Percentiles rank a stretch among this genome's conserved stretches.
Evolutionary conservation across 1,139 yeast species (phyloP).

Genomic region (Kodamaea anthophila): DNA sequence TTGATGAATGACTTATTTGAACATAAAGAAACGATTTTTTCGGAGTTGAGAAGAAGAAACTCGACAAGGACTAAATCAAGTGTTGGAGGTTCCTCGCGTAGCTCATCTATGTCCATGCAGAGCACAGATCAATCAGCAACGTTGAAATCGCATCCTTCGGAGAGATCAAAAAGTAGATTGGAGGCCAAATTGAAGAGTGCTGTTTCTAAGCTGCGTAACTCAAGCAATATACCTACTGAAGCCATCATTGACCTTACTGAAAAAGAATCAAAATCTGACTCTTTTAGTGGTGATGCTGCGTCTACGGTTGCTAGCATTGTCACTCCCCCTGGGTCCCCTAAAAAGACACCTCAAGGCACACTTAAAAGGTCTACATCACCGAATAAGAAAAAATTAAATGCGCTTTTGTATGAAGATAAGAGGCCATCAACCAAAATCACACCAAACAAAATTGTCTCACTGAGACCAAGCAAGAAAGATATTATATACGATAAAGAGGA

Average conservation of each 20-base stretch:
- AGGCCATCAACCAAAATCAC: slow-evolving; percentile 7
- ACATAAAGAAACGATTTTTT: slow-evolving; percentile 54
- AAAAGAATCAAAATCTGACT: background rate
- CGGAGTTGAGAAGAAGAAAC: slow-evolving; percentile 37
- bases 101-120: background rate
- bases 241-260: too few relatives aligned
- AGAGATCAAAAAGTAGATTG: slow-evolving; percentile 24
- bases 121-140: too few relatives aligned
- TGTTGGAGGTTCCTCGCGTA: background rate
- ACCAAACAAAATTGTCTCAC: slow-evolving; percentile 17
- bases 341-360: slow-evolving; percentile 14
- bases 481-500: slow-evolving; percentile 14
- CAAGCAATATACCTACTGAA: too few relatives aligned
- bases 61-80: slow-evolving; percentile 15
- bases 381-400: slow-evolving; percentile 29
- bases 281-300: background rate
- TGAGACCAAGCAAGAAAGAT: slow-evolving; percentile 27
- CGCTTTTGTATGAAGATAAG: slow-evolving; percentile 19
- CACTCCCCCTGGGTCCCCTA: slow-evolving; percentile 19
- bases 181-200: slow-evolving; percentile 29
- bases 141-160: slow-evolving; percentile 10
- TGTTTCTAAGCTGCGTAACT: slow-evolving; percentile 13
- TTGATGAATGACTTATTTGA: slow-evolving; percentile 58
- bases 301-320: slow-evolving; percentile 2
- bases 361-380: slow-evolving; percentile 38